Evolutionary conservation across 2,329 filamentous ascomycete species (phyloP).

Genomic region (Colletotrichum chrysophilum): DNA sequence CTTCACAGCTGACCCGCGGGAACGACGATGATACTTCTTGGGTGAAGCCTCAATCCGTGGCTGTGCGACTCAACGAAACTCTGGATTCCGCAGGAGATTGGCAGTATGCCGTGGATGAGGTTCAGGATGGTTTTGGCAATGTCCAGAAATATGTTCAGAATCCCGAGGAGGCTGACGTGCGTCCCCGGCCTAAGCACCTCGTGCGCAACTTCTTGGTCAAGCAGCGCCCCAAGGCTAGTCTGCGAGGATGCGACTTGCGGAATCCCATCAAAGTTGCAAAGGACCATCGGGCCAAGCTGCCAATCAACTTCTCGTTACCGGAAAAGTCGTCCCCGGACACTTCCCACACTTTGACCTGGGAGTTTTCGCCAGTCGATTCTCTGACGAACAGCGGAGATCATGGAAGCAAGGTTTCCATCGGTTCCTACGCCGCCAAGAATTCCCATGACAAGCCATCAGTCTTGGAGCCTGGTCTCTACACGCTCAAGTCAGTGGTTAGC

Average conservation of each 20-base stretch:
- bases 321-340: constrained; percentile 64
- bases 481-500: constrained; percentile 78
- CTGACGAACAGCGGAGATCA: constrained; percentile 75
- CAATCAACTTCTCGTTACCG: constrained; percentile 71
- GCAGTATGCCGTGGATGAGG: constrained; percentile 90
- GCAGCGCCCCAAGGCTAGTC: constrained; percentile 77
- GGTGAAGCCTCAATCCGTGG: constrained; percentile 77
- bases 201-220: constrained; percentile 84
- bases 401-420: constrained; percentile 60
- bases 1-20: constrained; percentile 61
- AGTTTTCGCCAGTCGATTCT: constrained; percentile 78
- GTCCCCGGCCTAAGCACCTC: constrained; percentile 65
- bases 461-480: constrained; percentile 83
- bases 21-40: constrained; percentile 76
- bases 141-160: constrained; percentile 73
- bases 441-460: constrained; percentile 70
- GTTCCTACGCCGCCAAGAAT: constrained; percentile 66
- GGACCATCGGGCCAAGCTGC: constrained; percentile 70
- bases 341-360: constrained; percentile 77
- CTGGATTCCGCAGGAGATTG: constrained; percentile 80
- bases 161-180: constrained; percentile 72
- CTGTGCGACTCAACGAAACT: constrained; percentile 88
- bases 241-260: constrained; percentile 79
- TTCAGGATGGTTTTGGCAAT: constrained; percentile 91
- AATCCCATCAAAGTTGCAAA: constrained; percentile 84